Evolutionary conservation across 176 grass and related monocot species (phyloP).

Genomic region (Phoenix dactylifera): DNA sequence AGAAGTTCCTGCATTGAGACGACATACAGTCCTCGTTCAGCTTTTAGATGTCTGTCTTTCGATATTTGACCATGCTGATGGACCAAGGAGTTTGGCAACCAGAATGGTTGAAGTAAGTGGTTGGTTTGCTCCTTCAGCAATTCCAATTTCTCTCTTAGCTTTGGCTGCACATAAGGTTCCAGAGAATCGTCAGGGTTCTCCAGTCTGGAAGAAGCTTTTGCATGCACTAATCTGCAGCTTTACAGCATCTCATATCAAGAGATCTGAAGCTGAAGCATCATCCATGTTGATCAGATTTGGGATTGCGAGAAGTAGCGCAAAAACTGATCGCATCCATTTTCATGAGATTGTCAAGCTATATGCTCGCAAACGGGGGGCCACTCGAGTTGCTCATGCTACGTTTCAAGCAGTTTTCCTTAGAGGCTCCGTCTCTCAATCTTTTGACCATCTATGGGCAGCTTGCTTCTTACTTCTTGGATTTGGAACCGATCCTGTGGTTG

Average conservation of each 20-base stretch:
- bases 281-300: constrained; percentile 87
- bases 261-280: constrained; percentile 83
- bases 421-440: constrained; percentile 64
- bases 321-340: constrained; percentile 61
- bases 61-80: constrained; percentile 96
- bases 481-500: constrained; percentile 60
- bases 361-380: constrained; percentile 53
- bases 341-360: constrained; percentile 82
- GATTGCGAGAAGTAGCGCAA: constrained; percentile 58
- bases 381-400: constrained; percentile 42
- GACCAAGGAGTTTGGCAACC: constrained; percentile 63
- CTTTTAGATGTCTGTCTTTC: constrained; percentile 86
- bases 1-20: constrained; percentile 57
- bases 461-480: constrained; percentile 84
- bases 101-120: constrained; percentile 84
- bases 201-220: constrained; percentile 57
- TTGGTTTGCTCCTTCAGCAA: constrained; percentile 67
- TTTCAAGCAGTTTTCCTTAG: constrained; percentile 74
- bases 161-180: constrained; percentile 79
- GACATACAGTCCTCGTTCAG: constrained; percentile 53
- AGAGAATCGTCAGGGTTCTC: constrained; percentile 52
- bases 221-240: constrained; percentile 43
- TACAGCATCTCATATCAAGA: constrained; percentile 47
- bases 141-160: constrained; percentile 64
- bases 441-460: constrained; percentile 81